Evolutionary conservation across 2,329 filamentous ascomycete genomes (phyloP), one percentile per base, ranked within the genome.

Genomic region (Penicillium sp.): DNA sequence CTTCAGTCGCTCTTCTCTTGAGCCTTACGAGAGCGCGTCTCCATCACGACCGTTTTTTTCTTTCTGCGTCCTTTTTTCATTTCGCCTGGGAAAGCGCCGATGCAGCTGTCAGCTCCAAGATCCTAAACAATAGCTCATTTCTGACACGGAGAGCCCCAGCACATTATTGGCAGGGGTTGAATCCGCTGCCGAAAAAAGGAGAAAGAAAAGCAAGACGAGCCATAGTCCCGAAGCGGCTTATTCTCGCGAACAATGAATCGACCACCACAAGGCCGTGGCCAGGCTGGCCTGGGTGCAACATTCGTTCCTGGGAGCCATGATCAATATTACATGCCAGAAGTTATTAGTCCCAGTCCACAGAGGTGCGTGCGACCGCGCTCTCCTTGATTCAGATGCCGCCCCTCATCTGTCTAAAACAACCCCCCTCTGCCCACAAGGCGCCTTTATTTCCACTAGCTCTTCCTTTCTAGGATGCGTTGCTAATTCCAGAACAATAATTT

Each of bases 261-360:
- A 67, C 73, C 72, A 65, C 74, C 75, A 58, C 72, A 76, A 66
- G 73, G 75, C 66, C 75, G 70, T 70, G 73, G 75, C 70, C 76
- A 79, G 69, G 72, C 75, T 68, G 73, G 73, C 62, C 69, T 86
- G 73, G 82, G 83, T 63, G 88, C 89, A 60, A 91, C 88, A 72
- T 82, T 83, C 63, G 88, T 89, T 74, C 89, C 89, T 69, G 88
- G 88, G 69, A 85, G 85, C 55, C 82, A 84, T 68, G 88, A 91
- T 78, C 87, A 90, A 76, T 90, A 86, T 76, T 88, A 88, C 75
- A 86, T 90, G 82, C 86, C 87, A 66, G 88, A 90, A 76, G 80
- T 91, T 71, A 84, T 90, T 67, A 89, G 89, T 71, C 89, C 89
- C 59, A 84, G 87, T 70, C 89, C 89, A 66, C 88, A 91, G 81